These are phyloP conservation scores for Mycosphaerella sp. DNA, from an alignment of 2,329 filamentous ascomycete genomes.

Conservation along the genomic window DNA sequence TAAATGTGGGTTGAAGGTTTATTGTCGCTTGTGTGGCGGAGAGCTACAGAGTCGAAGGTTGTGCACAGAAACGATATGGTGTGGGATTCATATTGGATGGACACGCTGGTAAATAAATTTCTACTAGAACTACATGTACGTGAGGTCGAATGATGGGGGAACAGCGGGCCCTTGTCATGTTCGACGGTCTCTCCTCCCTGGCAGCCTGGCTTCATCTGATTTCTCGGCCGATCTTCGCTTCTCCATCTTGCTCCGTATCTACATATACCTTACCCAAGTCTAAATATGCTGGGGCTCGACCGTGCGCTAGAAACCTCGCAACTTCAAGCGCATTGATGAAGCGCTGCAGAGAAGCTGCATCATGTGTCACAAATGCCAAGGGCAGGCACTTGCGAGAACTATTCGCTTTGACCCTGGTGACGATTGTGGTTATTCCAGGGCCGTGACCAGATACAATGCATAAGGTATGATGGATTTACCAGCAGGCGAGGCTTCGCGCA, in stretches of 20 bases:
- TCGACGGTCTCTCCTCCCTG: not conserved
- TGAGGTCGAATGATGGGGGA: not conserved
- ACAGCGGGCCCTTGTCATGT: not conserved
- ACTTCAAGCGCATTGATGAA: not conserved
- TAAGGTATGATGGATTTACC: too few species aligned
- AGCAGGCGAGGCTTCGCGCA: too few species aligned
- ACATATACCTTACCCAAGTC: not conserved
- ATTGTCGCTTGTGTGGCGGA: not conserved
- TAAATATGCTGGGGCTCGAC: not conserved
- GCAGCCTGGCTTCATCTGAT: not conserved
- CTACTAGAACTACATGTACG: not conserved
- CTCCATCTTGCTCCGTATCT: conserved; percentile 6
- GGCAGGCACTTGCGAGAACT: too few species aligned
- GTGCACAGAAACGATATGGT: not conserved
- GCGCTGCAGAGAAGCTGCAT: not conserved
- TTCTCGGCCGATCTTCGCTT: conserved; percentile 8
- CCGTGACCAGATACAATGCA: too few species aligned
- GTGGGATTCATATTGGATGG: not conserved
- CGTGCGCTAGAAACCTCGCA: not conserved
- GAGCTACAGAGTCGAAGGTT: not conserved
- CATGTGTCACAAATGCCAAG: not conserved
- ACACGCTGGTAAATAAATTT: not conserved
- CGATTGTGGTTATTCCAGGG: too few species aligned
- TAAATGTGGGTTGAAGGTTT: not conserved
- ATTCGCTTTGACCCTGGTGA: too few species aligned